Evolutionary conservation across 176 grass and related monocot genomes (phyloP).

Genomic region (Juncus inflexus): DNA sequence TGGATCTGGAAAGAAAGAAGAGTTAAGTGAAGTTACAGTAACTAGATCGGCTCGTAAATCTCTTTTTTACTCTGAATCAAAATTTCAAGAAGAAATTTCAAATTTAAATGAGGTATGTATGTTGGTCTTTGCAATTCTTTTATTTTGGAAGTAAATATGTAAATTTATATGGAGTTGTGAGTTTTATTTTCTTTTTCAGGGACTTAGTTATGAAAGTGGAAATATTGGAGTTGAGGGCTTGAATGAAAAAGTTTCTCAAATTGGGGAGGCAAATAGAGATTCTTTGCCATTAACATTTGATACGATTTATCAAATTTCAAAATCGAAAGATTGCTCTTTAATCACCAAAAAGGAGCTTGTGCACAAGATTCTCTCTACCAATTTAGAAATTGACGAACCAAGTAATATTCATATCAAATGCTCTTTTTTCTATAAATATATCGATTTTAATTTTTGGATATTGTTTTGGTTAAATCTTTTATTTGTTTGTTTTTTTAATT

Average conservation of each 20-base stretch:
- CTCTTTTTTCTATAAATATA: not conserved
- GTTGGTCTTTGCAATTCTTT: not conserved
- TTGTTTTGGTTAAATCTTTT: not conserved
- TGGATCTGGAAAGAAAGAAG: conserved; percentile 29
- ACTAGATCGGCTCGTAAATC: conserved; percentile 70
- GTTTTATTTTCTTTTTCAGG: conserved; percentile 2
- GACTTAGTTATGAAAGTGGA: not conserved
- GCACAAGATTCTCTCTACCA: conserved; percentile 78
- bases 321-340: conserved; percentile 49
- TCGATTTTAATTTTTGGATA: conserved; percentile 14
- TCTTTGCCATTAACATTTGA: conserved; percentile 66
- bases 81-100: conserved; percentile 32
- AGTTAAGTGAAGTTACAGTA: conserved; percentile 46
- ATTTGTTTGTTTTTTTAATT: conserved; percentile 12
- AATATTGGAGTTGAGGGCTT: not conserved
- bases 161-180: not conserved
- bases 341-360: conserved; percentile 90
- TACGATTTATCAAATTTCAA: conserved; percentile 60
- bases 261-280: conserved; percentile 35
- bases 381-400: conserved; percentile 84
- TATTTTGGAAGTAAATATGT: conserved; percentile 1
- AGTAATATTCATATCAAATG: conserved; percentile 35
- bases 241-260: not conserved
- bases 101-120: conserved; percentile 4
- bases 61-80: conserved; percentile 52